Percentiles rank a stretch among this genome's conserved stretches.
Evolutionary conservation across 345 rosid genomes (phyloP).

Genomic region (Eucalyptus camaldulensis): DNA sequence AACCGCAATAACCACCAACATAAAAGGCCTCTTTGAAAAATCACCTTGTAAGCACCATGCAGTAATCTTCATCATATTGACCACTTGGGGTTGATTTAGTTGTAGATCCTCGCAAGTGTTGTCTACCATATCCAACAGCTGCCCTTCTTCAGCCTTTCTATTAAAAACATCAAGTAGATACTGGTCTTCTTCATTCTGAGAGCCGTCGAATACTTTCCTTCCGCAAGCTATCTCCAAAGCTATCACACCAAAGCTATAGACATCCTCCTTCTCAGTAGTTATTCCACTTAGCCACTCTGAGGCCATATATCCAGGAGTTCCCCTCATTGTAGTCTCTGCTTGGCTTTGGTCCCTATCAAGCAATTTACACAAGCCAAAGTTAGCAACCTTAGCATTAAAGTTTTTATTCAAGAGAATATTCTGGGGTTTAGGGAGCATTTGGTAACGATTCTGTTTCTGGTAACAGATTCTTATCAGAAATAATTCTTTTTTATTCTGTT

Average conservation of each 20-base stretch:
- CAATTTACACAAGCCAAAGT: slow-evolving; percentile 6
- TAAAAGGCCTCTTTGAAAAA: slow-evolving; percentile 7
- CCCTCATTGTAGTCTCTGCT: neutral
- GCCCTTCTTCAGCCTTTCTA: neutral
- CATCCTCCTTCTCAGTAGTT: slow-evolving; percentile 15
- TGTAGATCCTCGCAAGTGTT: neutral
- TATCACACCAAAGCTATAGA: slow-evolving; percentile 18
- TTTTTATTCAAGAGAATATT: slow-evolving; percentile 5
- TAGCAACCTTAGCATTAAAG: slow-evolving; percentile 1
- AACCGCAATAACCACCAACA: slow-evolving; percentile 13
- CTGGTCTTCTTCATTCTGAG: neutral
- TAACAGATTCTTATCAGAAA: too few species aligned
- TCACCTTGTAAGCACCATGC: slow-evolving; percentile 21
- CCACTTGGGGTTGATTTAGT: neutral
- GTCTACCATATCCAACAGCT: slow-evolving; percentile 4
- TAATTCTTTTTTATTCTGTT: too few species aligned
- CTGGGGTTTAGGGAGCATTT: neutral
- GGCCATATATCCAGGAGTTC: slow-evolving; percentile 8
- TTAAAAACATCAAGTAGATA: neutral
- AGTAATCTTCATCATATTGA: slow-evolving; percentile 1
- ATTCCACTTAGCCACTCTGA: neutral
- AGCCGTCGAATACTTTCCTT: neutral
- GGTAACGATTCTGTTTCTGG: too few species aligned
- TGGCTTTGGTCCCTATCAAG: slow-evolving; percentile 1
- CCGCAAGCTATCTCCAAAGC: slow-evolving; percentile 9